phyloP scores from a whole-genome alignment of 75 land plant genomes.

The Sequoia sempervirens region DNA sequence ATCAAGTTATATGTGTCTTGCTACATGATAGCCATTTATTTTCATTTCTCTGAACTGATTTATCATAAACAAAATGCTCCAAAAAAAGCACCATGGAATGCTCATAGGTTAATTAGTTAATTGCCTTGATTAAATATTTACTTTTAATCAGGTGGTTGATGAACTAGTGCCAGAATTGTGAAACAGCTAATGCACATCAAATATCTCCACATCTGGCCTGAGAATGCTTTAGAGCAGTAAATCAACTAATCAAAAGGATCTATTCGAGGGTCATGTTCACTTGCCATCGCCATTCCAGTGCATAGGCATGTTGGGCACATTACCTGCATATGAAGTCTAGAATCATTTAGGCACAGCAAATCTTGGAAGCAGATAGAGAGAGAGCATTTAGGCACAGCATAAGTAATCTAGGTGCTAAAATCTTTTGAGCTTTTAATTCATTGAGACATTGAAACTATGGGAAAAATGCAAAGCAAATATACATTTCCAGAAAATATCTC shows the following conservation, averaged over 20 bases:
- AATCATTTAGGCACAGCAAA: neutral
- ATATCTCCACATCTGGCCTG: neutral
- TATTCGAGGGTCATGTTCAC: conserved; percentile 99
- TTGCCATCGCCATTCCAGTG: conserved; percentile 97
- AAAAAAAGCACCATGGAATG: neutral
- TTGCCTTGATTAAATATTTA: neutral
- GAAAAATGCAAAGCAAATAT: neutral
- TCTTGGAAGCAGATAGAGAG: neutral
- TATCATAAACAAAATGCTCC: neutral
- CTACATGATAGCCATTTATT: neutral
- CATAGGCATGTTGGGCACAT: conserved; percentile 99
- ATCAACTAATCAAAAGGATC: conserved; percentile 48
- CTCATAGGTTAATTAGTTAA: neutral
- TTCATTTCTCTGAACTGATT: neutral
- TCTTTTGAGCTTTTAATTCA: neutral
- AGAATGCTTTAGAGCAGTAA: neutral
- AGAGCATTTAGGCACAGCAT: no score
- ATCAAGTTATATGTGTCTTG: no score
- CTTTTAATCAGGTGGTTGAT: neutral
- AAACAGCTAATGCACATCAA: neutral
- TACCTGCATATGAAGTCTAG: conserved; percentile 44
- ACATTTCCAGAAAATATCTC: neutral
- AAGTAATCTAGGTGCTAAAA: neutral
- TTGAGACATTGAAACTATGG: neutral
- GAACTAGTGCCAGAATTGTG: neutral